Evolutionary conservation across 176 grass and related monocot species (phyloP).

Genomic region (maize (Zea mays)): DNA sequence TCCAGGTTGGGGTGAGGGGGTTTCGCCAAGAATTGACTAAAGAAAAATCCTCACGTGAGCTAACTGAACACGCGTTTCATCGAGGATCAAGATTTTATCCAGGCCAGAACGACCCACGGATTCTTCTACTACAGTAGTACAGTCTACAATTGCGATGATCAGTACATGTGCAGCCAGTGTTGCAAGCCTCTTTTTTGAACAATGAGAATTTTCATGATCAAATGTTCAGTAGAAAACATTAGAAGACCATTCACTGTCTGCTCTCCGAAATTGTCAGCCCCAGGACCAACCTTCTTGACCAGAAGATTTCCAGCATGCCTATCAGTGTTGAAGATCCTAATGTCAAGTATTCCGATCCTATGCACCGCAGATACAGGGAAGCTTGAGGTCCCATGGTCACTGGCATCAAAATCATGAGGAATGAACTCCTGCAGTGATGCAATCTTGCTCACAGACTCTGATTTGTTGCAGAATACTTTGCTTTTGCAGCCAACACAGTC

Average conservation of each 20-base stretch:
- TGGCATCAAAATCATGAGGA: slow-evolving; percentile 89
- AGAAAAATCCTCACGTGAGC: too few relatives aligned
- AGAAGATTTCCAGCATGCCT: slow-evolving; percentile 89
- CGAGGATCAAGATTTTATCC: too few relatives aligned
- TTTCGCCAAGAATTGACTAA: too few relatives aligned
- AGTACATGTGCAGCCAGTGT: too few relatives aligned
- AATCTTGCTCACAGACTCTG: slow-evolving; percentile 74
- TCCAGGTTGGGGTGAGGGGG: too few relatives aligned
- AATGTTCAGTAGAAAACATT: too few relatives aligned
- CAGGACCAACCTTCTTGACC: slow-evolving; percentile 61
- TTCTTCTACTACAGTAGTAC: too few relatives aligned
- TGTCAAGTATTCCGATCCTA: slow-evolving; percentile 88
- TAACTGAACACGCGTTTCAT: too few relatives aligned
- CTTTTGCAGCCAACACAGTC: slow-evolving; percentile 50
- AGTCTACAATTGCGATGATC: too few relatives aligned
- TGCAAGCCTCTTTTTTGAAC: too few relatives aligned
- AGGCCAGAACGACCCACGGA: too few relatives aligned
- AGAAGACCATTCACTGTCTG: slow-evolving; percentile 20
- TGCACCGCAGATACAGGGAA: slow-evolving; percentile 91
- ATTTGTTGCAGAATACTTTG: slow-evolving; percentile 43
- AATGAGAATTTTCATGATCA: too few relatives aligned
- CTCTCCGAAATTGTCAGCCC: slow-evolving; percentile 65
- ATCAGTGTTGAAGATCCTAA: slow-evolving; percentile 98
- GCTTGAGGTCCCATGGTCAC: slow-evolving; percentile 87
- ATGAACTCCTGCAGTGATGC: slow-evolving; percentile 92